Base-by-base conservation (phyloP, 495 filamentous ascomycete genomes). In the Cairneyella variabilis region DNA sequence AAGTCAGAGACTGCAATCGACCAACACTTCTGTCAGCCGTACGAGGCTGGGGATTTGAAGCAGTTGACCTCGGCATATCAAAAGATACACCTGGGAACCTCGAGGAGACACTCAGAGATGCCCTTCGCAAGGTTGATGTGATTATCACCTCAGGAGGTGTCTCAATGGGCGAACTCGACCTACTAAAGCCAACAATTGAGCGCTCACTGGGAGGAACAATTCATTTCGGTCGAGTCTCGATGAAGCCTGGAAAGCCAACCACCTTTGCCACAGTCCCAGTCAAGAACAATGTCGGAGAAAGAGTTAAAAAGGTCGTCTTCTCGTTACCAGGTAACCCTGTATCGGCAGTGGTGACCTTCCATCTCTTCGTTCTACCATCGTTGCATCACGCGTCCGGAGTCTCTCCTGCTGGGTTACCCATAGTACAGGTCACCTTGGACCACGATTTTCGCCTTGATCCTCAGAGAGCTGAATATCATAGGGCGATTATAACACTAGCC, bases 191-290 rank as follows among this genome's bases (percentile, higher is more conserved):
- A 1, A 97, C 91, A 3, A 90, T 99, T 64, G 93, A 97, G 71
- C 85, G 91, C 48, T 76, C 83, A 2, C 80, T 97, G 4, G 88
- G 90, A 52, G 93, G 93, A 12, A 95, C 87, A 0, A 95, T 99
- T 61, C 93, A 97, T 68, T 99, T 99, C 64, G 93, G 93, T 36
- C 84, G 95, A 23, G 95, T 97, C 5, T 80, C 84, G 23, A 97
- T 99, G 93, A 97, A 97, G 71, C 93, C 93, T 0, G 93, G 93
- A 17, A 97, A 97, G 66, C 93, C 93, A 3, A 96, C 91, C 9
- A 97, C 95, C 2, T 99, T 97, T 61, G 93, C 95, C 3, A 97
- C 90, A 0, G 76, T 97, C 3, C 84, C 88, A 9, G 71, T 75
- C 10, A 83, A 85, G 63, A 69, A 79, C 58, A 77, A 78, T 23